Evolutionary conservation across 345 rosid species (phyloP), one percentile per base, ranked within the genome.

Genomic region (Eucalyptus regnans): DNA sequence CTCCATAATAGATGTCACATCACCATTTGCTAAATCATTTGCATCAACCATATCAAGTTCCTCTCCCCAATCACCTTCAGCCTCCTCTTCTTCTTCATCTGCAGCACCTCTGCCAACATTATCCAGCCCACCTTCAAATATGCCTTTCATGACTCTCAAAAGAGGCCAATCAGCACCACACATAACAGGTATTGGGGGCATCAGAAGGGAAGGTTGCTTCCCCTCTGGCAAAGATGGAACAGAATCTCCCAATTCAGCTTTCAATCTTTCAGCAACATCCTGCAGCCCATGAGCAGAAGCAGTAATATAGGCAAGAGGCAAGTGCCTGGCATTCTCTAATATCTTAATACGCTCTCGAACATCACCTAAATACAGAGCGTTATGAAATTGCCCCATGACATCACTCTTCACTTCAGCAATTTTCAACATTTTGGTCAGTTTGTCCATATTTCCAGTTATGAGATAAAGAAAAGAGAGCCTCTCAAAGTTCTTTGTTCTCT

Each of bases 141-240:
- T 94, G 68, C 99, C 99, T 93, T 93, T 95, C 96, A 96, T 92
- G 87, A 96, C 99, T 92, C 99, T 94, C 52, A 97, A 92, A 89
- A 97, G 97, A 14, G 99, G 99, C 99, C 99, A 97, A 92, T 97
- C 99, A 92, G 96, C 96, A 83, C 97, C 97, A 90, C 96, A 91
- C 87, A 94, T 91, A 33, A 97, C 88, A 4, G 99, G 99, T 48
- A 94, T 27, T 4, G 99, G 98, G 33, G 99, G 98, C 94, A 95
- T 93, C 88, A 97, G 93, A 88, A 97, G 96, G 62, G 96, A 95
- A 4, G 96, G 93, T 86, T 71, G 86, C 92, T 95, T 96, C 41
- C 96, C 98, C 93, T 94, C 93, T 2, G 99, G 97, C 89, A 96
- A 90, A n/a, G 94, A 87, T 13, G 99, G 99, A 87, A 96, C 87